Conservation (phyloP, 768 basidiomycete genomes). For the Chalciporus pseudorubinellus region DNA sequence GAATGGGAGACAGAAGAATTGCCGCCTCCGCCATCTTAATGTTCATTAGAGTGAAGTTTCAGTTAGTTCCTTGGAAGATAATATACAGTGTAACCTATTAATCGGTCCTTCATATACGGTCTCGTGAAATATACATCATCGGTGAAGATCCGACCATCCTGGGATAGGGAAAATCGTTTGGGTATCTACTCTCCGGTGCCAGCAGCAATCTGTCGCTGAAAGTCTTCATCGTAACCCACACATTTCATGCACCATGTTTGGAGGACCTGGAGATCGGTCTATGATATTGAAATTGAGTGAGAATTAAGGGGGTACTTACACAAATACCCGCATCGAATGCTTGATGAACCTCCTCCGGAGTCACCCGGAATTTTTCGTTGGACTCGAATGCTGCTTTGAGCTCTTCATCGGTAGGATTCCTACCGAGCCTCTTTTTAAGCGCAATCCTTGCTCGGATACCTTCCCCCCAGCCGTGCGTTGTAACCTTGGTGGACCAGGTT, state of each 20-base stretch:
- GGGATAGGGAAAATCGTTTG: not conserved
- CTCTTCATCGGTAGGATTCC: slow-evolving; percentile 13
- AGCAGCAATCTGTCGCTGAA: slow-evolving; percentile 17
- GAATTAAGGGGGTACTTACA: slow-evolving; percentile 1
- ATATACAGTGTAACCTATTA: not conserved
- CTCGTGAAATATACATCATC: not conserved
- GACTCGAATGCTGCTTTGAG: not conserved
- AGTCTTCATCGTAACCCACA: slow-evolving; percentile 21
- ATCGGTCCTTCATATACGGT: not conserved
- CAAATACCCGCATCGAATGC: slow-evolving; percentile 17
- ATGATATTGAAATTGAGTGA: not conserved
- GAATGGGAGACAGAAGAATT: slow-evolving; percentile 57
- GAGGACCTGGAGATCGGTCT: slow-evolving; percentile 5
- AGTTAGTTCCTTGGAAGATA: not conserved
- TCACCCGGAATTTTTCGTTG: slow-evolving; percentile 9
- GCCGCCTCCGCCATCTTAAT: slow-evolving; percentile 36
- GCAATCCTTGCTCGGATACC: slow-evolving; percentile 16
- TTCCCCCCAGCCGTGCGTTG: slow-evolving; percentile 9
- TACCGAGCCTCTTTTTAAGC: slow-evolving; percentile 14
- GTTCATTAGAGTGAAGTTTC: not conserved
- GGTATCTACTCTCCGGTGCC: slow-evolving; percentile 4
- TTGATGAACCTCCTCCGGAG: slow-evolving; percentile 11
- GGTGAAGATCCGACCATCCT: not conserved
- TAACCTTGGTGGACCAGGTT: slow-evolving; percentile 19
- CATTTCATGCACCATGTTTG: slow-evolving; percentile 19